A percentile compares a stretch with the other conserved stretches of the same genome.
Evolutionary conservation across 345 rosid species (phyloP).

Genomic region (Hibiscus syriacus): DNA sequence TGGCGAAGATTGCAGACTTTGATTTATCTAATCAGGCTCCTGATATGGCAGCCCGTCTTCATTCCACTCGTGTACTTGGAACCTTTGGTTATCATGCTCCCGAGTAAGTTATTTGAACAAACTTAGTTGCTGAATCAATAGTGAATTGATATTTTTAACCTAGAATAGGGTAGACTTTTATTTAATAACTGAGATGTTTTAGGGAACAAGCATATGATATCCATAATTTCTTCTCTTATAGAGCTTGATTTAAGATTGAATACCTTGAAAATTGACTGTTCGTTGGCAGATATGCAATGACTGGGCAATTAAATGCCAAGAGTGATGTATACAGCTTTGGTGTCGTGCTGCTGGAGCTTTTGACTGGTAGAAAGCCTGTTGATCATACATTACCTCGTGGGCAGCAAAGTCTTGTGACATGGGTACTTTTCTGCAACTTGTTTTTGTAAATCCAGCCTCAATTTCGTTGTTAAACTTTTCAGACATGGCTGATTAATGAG

Average conservation of each 20-base stretch:
- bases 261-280: not conserved
- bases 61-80: conserved; percentile 83
- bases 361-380: conserved; percentile 95
- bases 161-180: not conserved
- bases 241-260: conserved; percentile 2
- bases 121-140: not conserved
- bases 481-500: not conserved
- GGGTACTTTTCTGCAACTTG: conserved; percentile 42
- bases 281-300: conserved; percentile 81
- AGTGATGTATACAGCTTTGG: conserved; percentile 93
- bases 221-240: not conserved
- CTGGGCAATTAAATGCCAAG: conserved; percentile 89
- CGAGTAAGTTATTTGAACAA: conserved; percentile 47
- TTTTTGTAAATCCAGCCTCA: not conserved
- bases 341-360: conserved; percentile 89
- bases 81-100: conserved; percentile 89
- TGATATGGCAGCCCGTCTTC: conserved; percentile 88
- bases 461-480: not conserved
- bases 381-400: conserved; percentile 97
- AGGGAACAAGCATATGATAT: not conserved
- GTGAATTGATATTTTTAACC: not conserved
- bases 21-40: conserved; percentile 86
- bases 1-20: conserved; percentile 78
- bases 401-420: conserved; percentile 84
- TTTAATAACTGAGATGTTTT: not conserved